These are phyloP conservation scores for Coniophora puteana DNA, from an alignment of 1,284 basidiomycete species.

Conservation along the genomic window DNA sequence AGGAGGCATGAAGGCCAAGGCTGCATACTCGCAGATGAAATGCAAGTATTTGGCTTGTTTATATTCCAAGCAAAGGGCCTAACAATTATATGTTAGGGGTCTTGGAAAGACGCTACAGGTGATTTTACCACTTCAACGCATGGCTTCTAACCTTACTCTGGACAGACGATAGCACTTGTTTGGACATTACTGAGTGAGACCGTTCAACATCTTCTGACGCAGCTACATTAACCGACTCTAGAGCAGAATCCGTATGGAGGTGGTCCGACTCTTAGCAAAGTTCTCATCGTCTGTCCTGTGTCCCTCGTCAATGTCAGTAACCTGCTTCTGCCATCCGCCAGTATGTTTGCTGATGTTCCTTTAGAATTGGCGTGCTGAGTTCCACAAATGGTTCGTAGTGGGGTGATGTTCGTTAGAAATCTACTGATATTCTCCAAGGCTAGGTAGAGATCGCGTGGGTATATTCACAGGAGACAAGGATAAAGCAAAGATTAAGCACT, in stretches of 20 bases:
- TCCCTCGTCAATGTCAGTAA: slow-evolving; percentile 75
- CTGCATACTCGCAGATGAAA: slow-evolving; percentile 96
- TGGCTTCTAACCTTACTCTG: slow-evolving; percentile 7
- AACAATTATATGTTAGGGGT: slow-evolving; percentile 55
- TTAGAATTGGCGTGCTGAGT: slow-evolving; percentile 95
- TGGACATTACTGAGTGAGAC: slow-evolving; percentile 84
- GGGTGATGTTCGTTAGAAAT: neutral
- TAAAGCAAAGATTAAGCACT: slow-evolving; percentile 66
- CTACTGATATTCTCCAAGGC: slow-evolving; percentile 32
- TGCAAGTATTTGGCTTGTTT: slow-evolving; percentile 42
- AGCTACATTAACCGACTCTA: slow-evolving; percentile 25
- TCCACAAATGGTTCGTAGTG: slow-evolving; percentile 78
- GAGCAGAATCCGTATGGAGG: slow-evolving; percentile 83
- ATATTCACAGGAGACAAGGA: slow-evolving; percentile 82
- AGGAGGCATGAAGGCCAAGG: slow-evolving; percentile 86
- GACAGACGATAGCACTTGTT: slow-evolving; percentile 80
- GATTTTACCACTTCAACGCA: slow-evolving; percentile 1
- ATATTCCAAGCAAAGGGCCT: slow-evolving; percentile 9
- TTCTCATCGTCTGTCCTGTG: slow-evolving; percentile 92
- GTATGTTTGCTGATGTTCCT: slow-evolving; percentile 6
- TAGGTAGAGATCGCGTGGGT: slow-evolving; percentile 79
- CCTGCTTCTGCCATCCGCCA: neutral
- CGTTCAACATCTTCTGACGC: neutral
- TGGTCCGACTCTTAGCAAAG: slow-evolving; percentile 67
- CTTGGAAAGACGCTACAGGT: slow-evolving; percentile 91